Percentiles rank a stretch among this genome's conserved stretches.
Conservation (phyloP, 129 eudicot species). For the Artemisia argyi region DNA sequence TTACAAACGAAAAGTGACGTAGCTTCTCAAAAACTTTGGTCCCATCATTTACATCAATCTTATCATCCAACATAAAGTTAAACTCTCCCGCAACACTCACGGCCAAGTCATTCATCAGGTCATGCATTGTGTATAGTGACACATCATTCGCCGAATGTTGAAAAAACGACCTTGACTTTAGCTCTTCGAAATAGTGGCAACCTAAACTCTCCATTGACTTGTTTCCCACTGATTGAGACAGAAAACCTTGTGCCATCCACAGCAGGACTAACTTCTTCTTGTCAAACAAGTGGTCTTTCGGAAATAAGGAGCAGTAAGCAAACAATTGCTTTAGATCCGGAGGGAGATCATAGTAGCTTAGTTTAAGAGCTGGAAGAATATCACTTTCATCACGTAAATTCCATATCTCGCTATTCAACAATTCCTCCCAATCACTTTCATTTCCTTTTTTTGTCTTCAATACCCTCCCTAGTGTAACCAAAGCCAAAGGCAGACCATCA, state of each 20-base stretch:
- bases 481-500: neutral
- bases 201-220: neutral
- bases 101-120: conserved; percentile 4
- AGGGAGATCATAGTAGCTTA: no score
- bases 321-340: no score
- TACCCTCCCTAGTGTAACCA: neutral
- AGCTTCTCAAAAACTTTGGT: neutral
- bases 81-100: neutral
- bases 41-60: neutral
- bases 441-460: neutral
- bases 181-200: neutral
- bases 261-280: neutral
- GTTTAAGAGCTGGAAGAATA: neutral
- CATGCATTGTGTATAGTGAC: neutral
- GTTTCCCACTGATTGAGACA: neutral
- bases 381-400: neutral
- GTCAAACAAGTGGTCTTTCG: neutral
- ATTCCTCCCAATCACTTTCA: neutral
- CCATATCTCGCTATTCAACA: neutral
- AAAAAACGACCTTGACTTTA: neutral
- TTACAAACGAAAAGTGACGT: neutral
- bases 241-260: conserved; percentile 2
- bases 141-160: neutral
- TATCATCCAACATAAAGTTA: neutral
- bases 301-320: neutral